These are phyloP conservation scores for Mariannaea sp. DNA, from an alignment of 2,329 filamentous ascomycete species.

Conservation along the genomic window DNA sequence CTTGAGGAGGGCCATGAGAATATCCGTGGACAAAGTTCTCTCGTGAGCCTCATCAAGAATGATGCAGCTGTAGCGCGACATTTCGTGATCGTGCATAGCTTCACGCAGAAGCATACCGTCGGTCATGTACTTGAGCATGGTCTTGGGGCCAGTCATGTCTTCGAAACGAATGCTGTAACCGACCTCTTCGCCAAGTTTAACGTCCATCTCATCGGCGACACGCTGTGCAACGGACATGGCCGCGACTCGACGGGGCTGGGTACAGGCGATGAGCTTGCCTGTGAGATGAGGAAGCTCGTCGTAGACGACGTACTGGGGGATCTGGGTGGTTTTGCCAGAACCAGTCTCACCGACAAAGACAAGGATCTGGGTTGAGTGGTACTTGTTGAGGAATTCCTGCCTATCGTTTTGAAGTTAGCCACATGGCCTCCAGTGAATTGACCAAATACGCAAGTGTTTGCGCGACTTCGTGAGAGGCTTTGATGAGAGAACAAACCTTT, in stretches of 20 bases:
- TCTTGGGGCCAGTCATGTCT: constrained; percentile 86
- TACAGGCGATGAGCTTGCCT: constrained; percentile 93
- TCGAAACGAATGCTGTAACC: constrained; percentile 99
- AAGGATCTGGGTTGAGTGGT: constrained; percentile 92
- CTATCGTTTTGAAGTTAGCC: constrained; percentile 46
- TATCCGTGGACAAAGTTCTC: constrained; percentile 94
- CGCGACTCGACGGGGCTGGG: constrained; percentile 94
- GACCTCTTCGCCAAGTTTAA: constrained; percentile 88
- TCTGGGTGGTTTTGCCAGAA: constrained; percentile 99
- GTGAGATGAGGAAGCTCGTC: constrained; percentile 89
- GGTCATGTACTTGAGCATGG: constrained; percentile 98
- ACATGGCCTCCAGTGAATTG: neutral
- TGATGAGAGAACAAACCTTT: constrained; percentile 64
- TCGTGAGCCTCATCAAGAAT: constrained; percentile 99
- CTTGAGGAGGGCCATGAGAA: constrained; percentile 95
- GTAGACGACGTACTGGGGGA: constrained; percentile 96
- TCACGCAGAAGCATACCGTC: constrained; percentile 98
- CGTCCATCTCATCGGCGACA: constrained; percentile 96
- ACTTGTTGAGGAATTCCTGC: constrained; percentile 91
- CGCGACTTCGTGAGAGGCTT: neutral
- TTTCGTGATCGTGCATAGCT: constrained; percentile 92
- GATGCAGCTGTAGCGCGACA: constrained; percentile 93
- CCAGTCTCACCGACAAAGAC: constrained; percentile 99
- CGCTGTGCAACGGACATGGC: constrained; percentile 98
- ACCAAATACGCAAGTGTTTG: neutral